Evolutionary conservation across 225 moss, liverwort and hornwort species (phyloP), one percentile per base, ranked within the genome.

Genomic region (Lunularia cruciata): DNA sequence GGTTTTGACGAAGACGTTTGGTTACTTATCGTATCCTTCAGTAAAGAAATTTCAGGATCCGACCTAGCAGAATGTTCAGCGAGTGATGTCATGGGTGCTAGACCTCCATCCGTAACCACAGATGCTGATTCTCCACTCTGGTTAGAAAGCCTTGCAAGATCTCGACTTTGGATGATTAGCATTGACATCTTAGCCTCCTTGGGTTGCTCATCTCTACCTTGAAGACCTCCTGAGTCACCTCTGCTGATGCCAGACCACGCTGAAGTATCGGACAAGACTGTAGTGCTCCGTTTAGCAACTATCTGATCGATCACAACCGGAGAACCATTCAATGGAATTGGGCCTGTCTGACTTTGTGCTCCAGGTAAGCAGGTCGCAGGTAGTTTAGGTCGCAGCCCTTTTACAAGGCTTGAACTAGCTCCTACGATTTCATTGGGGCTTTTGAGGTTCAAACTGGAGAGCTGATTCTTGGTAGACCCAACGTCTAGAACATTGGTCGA

Each of bases 401-500:
- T 60, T 55, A 30, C 47, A 37, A 34, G 0, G 52, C 39, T 42
- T 59, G 65, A 54, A 38, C 59, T 70, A 14, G 63, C 42, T 10
- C 39, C 60, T 22, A 63, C 8, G 26, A 51, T 66, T 3, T 77
- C 76, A 46, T 54, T 73, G 22, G 77, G 70, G 58, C 37, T 77
- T 28, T 10, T 61, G 5, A 48, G 5, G 15, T 11, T 20, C 16
- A 61, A 49, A 67, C 73, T 75, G 52, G 61, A 68, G 28, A 71
- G 76, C 60, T 64, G 67, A 61, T 47, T 79, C 56, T 20, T 74
- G 30, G 55, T 65, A 18, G 68, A 53, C 71, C 71, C 81, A 11
- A 82, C 78, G 49, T 91, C 85, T 45, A 77, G 36, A 35, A 65
- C 36, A 71, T 32, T 54, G 8, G 62, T 37, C 22, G 40, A 55